Conservation (phyloP, 768 basidiomycete genomes). For the Suillus lakei region DNA sequence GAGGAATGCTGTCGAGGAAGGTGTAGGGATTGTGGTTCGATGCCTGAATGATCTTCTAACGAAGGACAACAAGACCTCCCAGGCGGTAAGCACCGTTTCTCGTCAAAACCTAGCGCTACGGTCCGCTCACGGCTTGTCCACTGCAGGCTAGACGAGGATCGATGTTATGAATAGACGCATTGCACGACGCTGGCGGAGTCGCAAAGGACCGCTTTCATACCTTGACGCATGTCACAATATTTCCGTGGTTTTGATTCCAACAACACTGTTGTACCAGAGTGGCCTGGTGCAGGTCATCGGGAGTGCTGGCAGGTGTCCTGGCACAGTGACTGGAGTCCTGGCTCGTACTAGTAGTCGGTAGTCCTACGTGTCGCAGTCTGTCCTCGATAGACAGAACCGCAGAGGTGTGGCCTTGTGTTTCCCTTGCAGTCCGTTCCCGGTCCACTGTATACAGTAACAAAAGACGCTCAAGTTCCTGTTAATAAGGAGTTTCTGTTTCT, state of each 20-base stretch:
- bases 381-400: no score
- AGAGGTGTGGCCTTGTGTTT: no score
- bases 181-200: neutral
- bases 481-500: neutral
- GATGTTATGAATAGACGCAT: neutral
- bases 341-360: no score
- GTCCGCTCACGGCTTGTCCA: neutral
- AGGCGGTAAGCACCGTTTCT: conserved; percentile 21
- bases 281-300: no score
- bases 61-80: conserved; percentile 31
- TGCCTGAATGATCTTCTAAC: conserved; percentile 71
- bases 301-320: no score
- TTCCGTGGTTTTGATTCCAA: neutral
- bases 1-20: conserved; percentile 57
- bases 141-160: conserved; percentile 24
- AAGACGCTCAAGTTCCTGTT: neutral
- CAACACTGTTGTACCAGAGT: no score
- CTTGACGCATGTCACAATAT: neutral
- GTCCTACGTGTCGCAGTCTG: no score
- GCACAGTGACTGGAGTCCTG: no score
- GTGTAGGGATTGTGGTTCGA: conserved; percentile 67
- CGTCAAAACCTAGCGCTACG: neutral
- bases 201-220: neutral
- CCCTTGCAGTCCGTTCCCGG: no score
- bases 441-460: neutral